Conservation (phyloP, 495 filamentous ascomycete genomes). For the Tirmania nivea region DNA sequence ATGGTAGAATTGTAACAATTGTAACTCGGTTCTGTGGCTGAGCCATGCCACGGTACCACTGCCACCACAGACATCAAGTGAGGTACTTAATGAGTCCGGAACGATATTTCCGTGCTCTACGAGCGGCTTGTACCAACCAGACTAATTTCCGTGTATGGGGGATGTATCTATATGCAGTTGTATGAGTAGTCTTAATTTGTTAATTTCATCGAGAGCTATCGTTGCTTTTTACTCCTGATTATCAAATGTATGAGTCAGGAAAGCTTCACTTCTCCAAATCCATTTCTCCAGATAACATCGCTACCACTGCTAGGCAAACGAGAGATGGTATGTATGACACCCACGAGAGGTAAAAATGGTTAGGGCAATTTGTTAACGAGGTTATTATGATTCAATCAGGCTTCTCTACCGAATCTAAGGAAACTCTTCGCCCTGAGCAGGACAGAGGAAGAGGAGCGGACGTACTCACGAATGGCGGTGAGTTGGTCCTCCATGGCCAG, state of each 20-base stretch:
- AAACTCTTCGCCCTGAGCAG: constrained; percentile 91
- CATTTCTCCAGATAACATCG: background rate
- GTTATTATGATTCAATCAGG: constrained; percentile 5
- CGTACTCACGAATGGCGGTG: constrained; percentile 82
- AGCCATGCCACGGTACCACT: too few relatives aligned
- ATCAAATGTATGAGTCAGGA: background rate
- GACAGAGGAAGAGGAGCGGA: constrained; percentile 82
- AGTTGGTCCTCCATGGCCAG: constrained; percentile 18
- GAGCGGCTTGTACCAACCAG: too few relatives aligned
- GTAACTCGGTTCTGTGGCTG: too few relatives aligned
- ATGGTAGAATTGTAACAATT: too few relatives aligned
- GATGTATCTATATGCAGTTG: too few relatives aligned
- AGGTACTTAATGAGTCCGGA: too few relatives aligned
- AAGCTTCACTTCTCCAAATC: background rate
- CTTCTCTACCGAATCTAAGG: constrained; percentile 64
- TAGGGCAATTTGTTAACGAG: background rate
- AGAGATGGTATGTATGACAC: background rate
- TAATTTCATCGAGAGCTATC: too few relatives aligned
- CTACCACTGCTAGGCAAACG: background rate
- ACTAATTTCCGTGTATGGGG: too few relatives aligned
- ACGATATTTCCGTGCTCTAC: too few relatives aligned
- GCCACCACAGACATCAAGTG: too few relatives aligned
- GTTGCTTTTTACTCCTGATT: too few relatives aligned
- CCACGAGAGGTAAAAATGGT: background rate
- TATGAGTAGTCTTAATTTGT: constrained; percentile 5